Evolutionary conservation across 2,329 filamentous ascomycete species (phyloP), one percentile per base, ranked within the genome.

Genomic region (Neurospora crassa): DNA sequence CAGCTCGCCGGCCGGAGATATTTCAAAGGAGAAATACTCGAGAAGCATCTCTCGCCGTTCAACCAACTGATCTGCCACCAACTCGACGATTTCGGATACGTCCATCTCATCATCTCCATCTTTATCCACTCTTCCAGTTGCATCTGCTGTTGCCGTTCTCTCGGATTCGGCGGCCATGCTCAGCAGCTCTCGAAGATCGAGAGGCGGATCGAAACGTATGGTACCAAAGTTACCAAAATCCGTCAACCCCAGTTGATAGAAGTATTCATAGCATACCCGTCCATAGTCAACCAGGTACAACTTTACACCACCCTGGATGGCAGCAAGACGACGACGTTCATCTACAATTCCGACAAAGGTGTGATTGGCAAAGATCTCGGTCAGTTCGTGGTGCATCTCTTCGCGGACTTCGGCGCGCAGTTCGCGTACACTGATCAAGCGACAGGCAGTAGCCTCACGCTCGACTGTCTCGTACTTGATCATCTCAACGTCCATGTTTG

Each of bases 291-390:
- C 86, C 29, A 99, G 87, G 79, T 92, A 97, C 8, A 99, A 87
- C 79, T 94, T 97, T 10, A 98, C 91, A 16, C 95, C 96, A 43
- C 92, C 90, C 81, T 99, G 96, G 45, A 99, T 92, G 18, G 96
- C 94, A n/a, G 90, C 94, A 14, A 99, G 88, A 12, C 96, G 92
- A 68, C 93, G 90, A 53, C 87, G 88, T 77, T 95, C 92, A 78
- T 99, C 96, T 1, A 98, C 93, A 37, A 99, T 85, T 2, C 96
- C 96, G 68, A 99, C 92, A 79, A 97, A 99, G 0, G 93, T 97
- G 78, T 97, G 94, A 24, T 89, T 90, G 14, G 92, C 90, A 76
- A 98, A 92, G 16, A 96, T 89, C 72, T 97, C 94, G 0, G 93
- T 97, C 45, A 99, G 85, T 70, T 91, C 91, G 75, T 91, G 89